Evolutionary conservation across 1,284 basidiomycete genomes (phyloP), one percentile per base, ranked within the genome.

Genomic region (Ceratobasidium sp.): DNA sequence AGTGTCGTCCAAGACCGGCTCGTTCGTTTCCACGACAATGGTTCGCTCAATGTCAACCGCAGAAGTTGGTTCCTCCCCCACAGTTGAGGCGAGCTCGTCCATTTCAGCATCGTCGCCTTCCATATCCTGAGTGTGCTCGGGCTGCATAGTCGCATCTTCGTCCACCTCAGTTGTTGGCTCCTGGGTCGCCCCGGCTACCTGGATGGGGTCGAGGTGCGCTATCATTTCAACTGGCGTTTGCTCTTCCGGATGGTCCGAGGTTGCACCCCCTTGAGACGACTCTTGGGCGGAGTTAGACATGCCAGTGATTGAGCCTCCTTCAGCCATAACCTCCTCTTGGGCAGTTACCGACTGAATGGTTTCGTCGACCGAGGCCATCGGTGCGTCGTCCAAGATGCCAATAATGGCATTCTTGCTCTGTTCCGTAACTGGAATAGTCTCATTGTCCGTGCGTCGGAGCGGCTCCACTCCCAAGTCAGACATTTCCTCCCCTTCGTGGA

Each of bases 391-490:
- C 32, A 52, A n/a, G 27, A 45, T 38, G n/a, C 25, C 60, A 38
- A 64, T 38, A 20, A 52, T 64, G 29, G 60, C 34, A 25, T 52
- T 47, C 22, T 64, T 52, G 29, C 45, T 47, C 17, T 52, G 47
- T 35, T n/a, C 20, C 7, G 60, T 35, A 22, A 64, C 47, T 20
- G 60, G 60, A 25, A 64, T 52, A 53, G 60, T 52, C 17, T 64
- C 60, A 22, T 42, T 34, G 13, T 64, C 60, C 60, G 52, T 52
- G 20, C 60, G 60, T 27, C 35, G 60, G 20, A 52, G 35, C 40
- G 60, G 60, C 43, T 62, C 43, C 20, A 34, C 25, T 22, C 10
- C 22, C 20, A 35, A 22, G n/a, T n/a, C n/a, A n/a, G n/a, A n/a
- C n/a, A n/a, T n/a, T n/a, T n/a, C n/a, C n/a, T n/a, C n/a, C n/a